These are phyloP conservation scores for Cyanodermella asteris DNA, from an alignment of 2,329 filamentous ascomycete species.

Conservation along the genomic window DNA sequence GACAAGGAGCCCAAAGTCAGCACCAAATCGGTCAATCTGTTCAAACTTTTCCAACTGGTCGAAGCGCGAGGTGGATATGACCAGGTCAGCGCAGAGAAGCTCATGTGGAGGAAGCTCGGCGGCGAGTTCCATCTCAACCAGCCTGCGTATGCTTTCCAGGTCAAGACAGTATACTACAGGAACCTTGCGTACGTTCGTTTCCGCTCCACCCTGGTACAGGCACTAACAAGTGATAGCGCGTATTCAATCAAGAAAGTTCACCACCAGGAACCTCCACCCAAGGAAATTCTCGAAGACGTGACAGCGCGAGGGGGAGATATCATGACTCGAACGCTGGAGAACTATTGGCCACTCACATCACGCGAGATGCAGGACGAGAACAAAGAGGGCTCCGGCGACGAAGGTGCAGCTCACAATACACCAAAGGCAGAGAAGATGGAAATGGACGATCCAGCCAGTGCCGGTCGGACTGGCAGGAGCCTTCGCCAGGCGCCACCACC, in stretches of 20 bases:
- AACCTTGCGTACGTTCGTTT: slow-evolving; percentile 40
- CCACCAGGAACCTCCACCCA: slow-evolving; percentile 61
- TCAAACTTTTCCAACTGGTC: slow-evolving; percentile 59
- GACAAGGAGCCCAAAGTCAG: slow-evolving; percentile 68
- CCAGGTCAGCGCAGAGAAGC: slow-evolving; percentile 59
- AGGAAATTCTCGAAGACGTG: slow-evolving; percentile 62
- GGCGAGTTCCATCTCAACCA: slow-evolving; percentile 60
- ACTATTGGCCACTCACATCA: slow-evolving; percentile 37
- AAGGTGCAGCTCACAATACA: slow-evolving; percentile 22
- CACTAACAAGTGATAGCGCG: slow-evolving; percentile 23
- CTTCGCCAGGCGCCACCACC: slow-evolving; percentile 9
- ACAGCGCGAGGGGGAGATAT: slow-evolving; percentile 63
- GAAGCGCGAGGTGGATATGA: slow-evolving; percentile 67
- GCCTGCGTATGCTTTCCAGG: slow-evolving; percentile 61
- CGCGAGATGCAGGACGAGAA: slow-evolving; percentile 31
- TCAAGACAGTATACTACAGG: slow-evolving; percentile 80
- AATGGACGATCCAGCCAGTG: slow-evolving; percentile 24
- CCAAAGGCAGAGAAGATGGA: slow-evolving; percentile 29
- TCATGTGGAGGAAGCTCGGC: slow-evolving; percentile 65
- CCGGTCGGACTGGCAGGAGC: slow-evolving; percentile 12
- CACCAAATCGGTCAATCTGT: slow-evolving; percentile 50
- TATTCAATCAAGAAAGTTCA: slow-evolving; percentile 67
- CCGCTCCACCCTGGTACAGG: not conserved
- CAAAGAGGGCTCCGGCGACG: slow-evolving; percentile 19
- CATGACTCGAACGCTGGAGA: slow-evolving; percentile 58